Conservation (phyloP, 352 stramenopile genomes). For the Pythium oligandrum region DNA sequence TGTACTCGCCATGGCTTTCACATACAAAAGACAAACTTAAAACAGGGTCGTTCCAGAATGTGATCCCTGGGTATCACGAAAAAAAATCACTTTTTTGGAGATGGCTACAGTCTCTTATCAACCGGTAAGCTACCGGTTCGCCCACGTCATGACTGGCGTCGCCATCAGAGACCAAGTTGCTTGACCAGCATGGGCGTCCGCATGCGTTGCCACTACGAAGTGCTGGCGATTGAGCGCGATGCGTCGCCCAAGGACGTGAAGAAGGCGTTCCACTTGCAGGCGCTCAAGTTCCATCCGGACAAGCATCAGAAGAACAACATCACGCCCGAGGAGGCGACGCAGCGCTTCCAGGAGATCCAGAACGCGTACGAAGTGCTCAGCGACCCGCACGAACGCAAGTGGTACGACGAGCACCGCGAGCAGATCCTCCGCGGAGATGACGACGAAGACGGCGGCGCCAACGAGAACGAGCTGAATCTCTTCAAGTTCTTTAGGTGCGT, state of each 20-base stretch:
- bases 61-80: too few relatives aligned
- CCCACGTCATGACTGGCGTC: too few relatives aligned
- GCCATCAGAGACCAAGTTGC: too few relatives aligned
- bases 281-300: conserved; percentile 81
- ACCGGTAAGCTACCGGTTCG: too few relatives aligned
- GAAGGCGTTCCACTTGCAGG: conserved; percentile 72
- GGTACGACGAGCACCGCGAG: conserved; percentile 87
- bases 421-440: conserved; percentile 78
- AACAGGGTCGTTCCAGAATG: too few relatives aligned
- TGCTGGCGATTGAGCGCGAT: conserved; percentile 62
- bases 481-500: conserved; percentile 76
- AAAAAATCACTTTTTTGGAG: too few relatives aligned
- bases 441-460: conserved; percentile 23
- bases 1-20: too few relatives aligned
- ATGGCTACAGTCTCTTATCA: too few relatives aligned
- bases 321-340: conserved; percentile 67
- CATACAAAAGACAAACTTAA: too few relatives aligned
- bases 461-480: conserved; percentile 57
- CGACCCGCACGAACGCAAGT: conserved; percentile 81
- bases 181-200: conserved; percentile 13
- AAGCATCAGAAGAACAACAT: conserved; percentile 77
- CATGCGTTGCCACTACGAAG: conserved; percentile 77
- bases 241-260: conserved; percentile 55
- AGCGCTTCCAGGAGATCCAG: conserved; percentile 84
- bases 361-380: conserved; percentile 85